Conservation (phyloP, 768 basidiomycete species). For the Suillus subalutaceus region DNA sequence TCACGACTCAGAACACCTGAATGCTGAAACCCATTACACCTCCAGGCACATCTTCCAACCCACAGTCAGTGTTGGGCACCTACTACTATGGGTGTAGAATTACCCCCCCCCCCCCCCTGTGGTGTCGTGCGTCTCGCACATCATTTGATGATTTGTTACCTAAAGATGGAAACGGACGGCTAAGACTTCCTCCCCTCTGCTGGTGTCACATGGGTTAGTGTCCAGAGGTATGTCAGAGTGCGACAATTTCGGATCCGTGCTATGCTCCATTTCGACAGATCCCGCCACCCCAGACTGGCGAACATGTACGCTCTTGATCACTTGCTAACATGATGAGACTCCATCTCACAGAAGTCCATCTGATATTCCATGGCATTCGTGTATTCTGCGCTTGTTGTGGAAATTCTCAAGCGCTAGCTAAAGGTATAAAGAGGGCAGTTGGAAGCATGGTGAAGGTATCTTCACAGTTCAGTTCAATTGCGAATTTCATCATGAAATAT, state of each 20-base stretch:
- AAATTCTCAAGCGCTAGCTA: neutral
- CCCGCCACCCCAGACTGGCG: neutral
- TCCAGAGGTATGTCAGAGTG: neutral
- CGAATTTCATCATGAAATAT: slow-evolving; percentile 22
- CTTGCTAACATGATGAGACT: too few relatives aligned
- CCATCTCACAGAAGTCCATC: neutral
- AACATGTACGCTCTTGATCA: too few relatives aligned
- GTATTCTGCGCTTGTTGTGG: neutral
- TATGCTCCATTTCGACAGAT: neutral
- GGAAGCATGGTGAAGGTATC: neutral
- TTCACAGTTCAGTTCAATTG: neutral
- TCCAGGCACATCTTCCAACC: neutral
- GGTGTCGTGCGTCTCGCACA: neutral
- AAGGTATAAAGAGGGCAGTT: neutral
- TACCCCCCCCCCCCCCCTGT: neutral
- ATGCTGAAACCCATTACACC: neutral
- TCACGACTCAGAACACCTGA: neutral
- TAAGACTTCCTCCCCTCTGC: neutral
- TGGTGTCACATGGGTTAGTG: neutral
- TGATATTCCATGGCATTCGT: neutral
- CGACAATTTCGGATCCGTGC: neutral
- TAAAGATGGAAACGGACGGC: neutral
- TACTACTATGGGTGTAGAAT: neutral
- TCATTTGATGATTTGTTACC: neutral
- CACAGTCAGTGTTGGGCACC: neutral